Base-by-base conservation (phyloP, 495 filamentous ascomycete species). In the Podospora bellae-mahoneyi region DNA sequence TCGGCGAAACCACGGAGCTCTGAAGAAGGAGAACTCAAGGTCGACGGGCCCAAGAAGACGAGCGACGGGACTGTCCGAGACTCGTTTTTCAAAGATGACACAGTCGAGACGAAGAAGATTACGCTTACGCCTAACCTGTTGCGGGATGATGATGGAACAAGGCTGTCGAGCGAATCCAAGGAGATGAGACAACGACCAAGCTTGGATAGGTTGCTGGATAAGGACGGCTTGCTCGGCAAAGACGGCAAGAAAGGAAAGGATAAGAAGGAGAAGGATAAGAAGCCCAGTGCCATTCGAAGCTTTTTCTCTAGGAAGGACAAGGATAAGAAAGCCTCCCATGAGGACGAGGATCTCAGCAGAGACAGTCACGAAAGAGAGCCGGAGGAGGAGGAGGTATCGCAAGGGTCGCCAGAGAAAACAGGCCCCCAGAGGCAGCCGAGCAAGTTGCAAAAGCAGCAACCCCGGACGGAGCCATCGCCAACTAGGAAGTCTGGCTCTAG, bases 1-100 rank as follows among this genome's bases (percentile, higher is more conserved):
- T 75, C 78, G 39, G 81, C 81, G 15, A 77, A 69, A 13, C 62
- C 71, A 2, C 76, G 80, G 23, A 77, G 74, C 48, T 91, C 87
- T 69, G 90, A 92, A 62, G 91, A 94, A 55, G 85, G 86, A 62
- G 90, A 91, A 69, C 80, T 77, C 18, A 87, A 80, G 65, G 32
- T 75, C 0, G 74, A 81, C 13, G 76, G 77, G 32, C 81, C 85
- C 39, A 87, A 83, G 78, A 89, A 89, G 71, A 92, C 92, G 34
- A 88, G 90, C 71, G 94, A 94, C 75, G 93, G 92, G 32, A 93
- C 89, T 56, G 83, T 96, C 23, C 86, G 94, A 66, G 93, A 97
- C 75, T 96, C 92, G 10, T 97, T 99, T 83, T 97, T 97, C 84
- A 96, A 93, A 78, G 95, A 98, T 69, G 95, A 99, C 71, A 91